A percentile compares a stretch with the other conserved stretches of the same genome.
phyloP scores from a whole-genome alignment of 2,329 filamentous ascomycete genomes.

The Fusarium sp. region DNA sequence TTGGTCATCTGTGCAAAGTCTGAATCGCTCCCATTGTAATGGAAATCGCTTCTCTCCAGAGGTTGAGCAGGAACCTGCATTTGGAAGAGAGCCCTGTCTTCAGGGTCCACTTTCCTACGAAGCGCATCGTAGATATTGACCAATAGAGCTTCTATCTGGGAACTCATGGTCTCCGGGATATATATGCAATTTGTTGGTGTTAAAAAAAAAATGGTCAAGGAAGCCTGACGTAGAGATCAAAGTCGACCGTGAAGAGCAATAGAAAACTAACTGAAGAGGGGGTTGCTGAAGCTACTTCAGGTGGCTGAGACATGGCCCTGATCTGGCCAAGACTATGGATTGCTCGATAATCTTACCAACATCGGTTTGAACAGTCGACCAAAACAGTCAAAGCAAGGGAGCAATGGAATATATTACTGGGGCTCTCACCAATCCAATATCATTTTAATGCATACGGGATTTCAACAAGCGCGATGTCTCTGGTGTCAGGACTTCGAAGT shows the following conservation, averaged over 20 bases:
- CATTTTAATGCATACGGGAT: background rate
- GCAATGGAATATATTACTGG: background rate
- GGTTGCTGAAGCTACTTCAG: background rate
- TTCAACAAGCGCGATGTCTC: background rate
- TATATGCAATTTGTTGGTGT: background rate
- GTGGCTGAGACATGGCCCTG: background rate
- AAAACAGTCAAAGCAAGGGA: too few species aligned
- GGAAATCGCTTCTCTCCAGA: fast-evolving
- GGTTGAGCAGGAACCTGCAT: background rate
- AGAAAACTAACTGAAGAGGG: background rate
- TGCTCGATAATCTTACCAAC: background rate
- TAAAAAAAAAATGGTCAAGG: background rate
- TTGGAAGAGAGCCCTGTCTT: background rate
- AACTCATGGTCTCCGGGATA: background rate
- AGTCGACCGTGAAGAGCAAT: background rate
- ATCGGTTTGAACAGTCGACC: background rate
- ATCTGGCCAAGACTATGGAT: background rate
- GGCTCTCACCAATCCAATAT: background rate
- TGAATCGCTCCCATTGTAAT: background rate
- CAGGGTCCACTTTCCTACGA: fast-evolving
- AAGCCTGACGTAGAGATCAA: background rate
- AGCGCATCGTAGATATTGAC: background rate
- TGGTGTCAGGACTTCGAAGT: background rate
- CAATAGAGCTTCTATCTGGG: background rate
- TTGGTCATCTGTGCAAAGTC: background rate